phyloP scores from a whole-genome alignment of 148 eudicot genomes.

The Chenopodium berlandieri region DNA sequence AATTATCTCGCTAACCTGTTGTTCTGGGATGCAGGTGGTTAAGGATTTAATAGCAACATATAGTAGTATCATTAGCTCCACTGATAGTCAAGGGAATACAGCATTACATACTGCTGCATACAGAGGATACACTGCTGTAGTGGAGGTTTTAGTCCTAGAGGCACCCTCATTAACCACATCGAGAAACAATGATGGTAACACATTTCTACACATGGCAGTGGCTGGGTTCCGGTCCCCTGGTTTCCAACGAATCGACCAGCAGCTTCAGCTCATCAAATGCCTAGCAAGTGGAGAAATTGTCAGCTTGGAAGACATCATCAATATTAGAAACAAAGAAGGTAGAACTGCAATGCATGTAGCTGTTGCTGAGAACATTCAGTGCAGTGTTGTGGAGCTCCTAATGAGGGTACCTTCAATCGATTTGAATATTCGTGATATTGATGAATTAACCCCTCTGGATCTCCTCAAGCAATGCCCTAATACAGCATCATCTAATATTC shows the following conservation, averaged over 20 bases:
- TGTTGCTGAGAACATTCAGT: slow-evolving; percentile 47
- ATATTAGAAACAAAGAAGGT: slow-evolving; percentile 57
- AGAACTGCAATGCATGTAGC: slow-evolving; percentile 85
- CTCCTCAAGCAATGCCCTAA: slow-evolving; percentile 56
- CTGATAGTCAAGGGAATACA: slow-evolving; percentile 72
- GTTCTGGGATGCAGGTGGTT: slow-evolving; percentile 52
- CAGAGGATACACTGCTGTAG: slow-evolving; percentile 48
- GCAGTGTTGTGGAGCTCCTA: slow-evolving; percentile 55
- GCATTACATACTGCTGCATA: slow-evolving; percentile 80
- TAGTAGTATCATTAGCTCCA: slow-evolving; percentile 44
- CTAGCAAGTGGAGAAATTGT: slow-evolving; percentile 35
- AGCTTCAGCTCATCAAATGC: slow-evolving; percentile 55
- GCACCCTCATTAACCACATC: slow-evolving; percentile 43
- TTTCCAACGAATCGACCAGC: slow-evolving; percentile 61
- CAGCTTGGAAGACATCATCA: slow-evolving; percentile 49
- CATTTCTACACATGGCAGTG: slow-evolving; percentile 77
- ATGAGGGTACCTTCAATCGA: slow-evolving; percentile 45
- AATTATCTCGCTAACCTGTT: neutral
- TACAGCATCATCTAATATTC: slow-evolving; percentile 44
- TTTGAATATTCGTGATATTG: slow-evolving; percentile 48
- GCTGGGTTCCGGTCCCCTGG: slow-evolving; percentile 68
- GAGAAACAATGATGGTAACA: slow-evolving; percentile 65
- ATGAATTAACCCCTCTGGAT: slow-evolving; percentile 66
- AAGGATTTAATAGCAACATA: slow-evolving; percentile 48
- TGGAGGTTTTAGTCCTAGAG: slow-evolving; percentile 43